A percentile compares a stretch with the other conserved stretches of the same genome.
phyloP scores from a whole-genome alignment of 2,329 filamentous ascomycete species.

The Ambrosiella xylebori region DNA sequence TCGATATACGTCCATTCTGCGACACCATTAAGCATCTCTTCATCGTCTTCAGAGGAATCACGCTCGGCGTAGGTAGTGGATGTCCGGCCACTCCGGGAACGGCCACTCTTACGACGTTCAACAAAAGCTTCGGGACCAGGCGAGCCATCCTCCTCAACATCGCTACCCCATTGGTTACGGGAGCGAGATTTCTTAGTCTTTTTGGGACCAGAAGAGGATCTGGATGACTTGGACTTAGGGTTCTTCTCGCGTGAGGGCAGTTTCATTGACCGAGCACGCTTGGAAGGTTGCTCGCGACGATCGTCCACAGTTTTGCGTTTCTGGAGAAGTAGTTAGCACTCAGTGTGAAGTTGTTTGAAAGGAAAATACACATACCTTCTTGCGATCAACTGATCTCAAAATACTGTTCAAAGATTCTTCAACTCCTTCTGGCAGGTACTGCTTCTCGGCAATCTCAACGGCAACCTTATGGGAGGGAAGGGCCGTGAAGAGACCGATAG shows the following conservation, averaged over 20 bases:
- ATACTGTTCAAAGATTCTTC: constrained; percentile 60
- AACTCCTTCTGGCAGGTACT: constrained; percentile 61
- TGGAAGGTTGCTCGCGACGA: constrained; percentile 26
- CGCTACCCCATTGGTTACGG: constrained; percentile 11
- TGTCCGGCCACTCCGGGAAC: constrained; percentile 23
- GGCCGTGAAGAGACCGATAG: constrained; percentile 58
- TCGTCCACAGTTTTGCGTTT: constrained; percentile 41
- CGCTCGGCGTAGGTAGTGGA: constrained; percentile 34
- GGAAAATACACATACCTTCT: constrained; percentile 37
- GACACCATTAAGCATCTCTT: constrained; percentile 44
- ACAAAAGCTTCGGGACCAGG: constrained; percentile 18
- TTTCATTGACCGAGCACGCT: constrained; percentile 17
- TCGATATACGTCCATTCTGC: constrained; percentile 39
- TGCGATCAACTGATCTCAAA: constrained; percentile 47
- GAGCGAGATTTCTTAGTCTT: constrained; percentile 8
- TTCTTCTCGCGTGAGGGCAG: constrained; percentile 16
- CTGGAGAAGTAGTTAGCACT: constrained; percentile 19
- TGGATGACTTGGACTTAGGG: constrained; percentile 19
- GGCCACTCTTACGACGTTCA: constrained; percentile 40
- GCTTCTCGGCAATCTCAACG: constrained; percentile 71
- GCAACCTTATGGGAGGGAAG: constrained; percentile 63
- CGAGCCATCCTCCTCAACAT: constrained; percentile 14
- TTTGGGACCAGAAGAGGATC: constrained; percentile 3
- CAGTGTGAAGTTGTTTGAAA: not conserved
- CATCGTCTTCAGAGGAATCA: constrained; percentile 39